Evolutionary conservation across 164 flowering plant species (phyloP).

Genomic region (Aristolochia contorta): DNA sequence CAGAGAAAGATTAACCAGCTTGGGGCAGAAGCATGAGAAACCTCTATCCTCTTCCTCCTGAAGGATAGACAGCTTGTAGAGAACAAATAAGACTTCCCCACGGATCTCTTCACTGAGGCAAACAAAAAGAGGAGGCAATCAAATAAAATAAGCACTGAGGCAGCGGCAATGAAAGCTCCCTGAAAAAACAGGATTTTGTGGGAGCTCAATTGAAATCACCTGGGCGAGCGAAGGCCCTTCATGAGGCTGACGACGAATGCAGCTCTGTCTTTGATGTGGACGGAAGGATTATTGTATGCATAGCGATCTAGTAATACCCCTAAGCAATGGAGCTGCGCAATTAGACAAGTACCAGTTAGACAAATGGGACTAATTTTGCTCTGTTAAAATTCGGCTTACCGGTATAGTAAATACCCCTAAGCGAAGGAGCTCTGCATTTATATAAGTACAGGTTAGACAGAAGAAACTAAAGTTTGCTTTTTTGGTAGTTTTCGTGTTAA

Average conservation of each 20-base stretch:
- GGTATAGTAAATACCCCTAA: conserved; percentile 12
- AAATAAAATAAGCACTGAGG: not conserved
- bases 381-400: too few relatives aligned
- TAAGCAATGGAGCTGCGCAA: conserved; percentile 73
- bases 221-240: conserved; percentile 68
- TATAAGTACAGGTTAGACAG: not conserved
- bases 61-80: conserved; percentile 49
- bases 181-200: not conserved
- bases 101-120: conserved; percentile 67
- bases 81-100: conserved; percentile 83
- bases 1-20: conserved; percentile 49
- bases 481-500: too few relatives aligned
- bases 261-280: conserved; percentile 39
- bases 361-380: not conserved
- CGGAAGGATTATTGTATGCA: conserved; percentile 21
- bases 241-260: conserved; percentile 53
- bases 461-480: not conserved
- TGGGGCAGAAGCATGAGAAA: conserved; percentile 36
- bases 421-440: conserved; percentile 62
- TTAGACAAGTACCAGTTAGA: not conserved
- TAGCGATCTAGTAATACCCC: conserved; percentile 55
- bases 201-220: conserved; percentile 26
- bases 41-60: conserved; percentile 28
- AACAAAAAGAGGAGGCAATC: not conserved
- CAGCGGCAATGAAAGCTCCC: not conserved